Evolutionary conservation across 202 grass and related monocot species (phyloP).

Genomic region (Musa balbisiana): DNA sequence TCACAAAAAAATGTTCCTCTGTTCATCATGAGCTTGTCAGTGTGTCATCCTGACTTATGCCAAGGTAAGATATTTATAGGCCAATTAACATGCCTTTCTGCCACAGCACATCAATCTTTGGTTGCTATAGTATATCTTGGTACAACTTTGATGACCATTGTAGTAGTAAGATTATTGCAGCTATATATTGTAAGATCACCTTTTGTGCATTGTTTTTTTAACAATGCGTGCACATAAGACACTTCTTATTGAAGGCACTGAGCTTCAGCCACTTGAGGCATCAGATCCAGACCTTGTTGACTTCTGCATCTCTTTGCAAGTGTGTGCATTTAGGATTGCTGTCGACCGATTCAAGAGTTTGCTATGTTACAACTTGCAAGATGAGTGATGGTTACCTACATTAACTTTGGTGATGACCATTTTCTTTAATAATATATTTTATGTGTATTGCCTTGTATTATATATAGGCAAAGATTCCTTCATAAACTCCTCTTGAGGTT

Average conservation of each 20-base stretch:
- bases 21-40: too few species aligned
- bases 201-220: not conserved
- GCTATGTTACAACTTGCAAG: not conserved
- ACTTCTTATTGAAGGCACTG: not conserved
- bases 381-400: not conserved
- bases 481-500: not conserved
- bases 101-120: too few species aligned
- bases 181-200: not conserved
- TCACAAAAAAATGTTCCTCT: too few species aligned
- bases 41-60: too few species aligned
- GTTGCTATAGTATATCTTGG: too few species aligned
- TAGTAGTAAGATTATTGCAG: too few species aligned
- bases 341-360: not conserved
- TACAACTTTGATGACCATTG: too few species aligned
- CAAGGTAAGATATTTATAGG: too few species aligned
- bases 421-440: slow-evolving; percentile 19
- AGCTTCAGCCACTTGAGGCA: not conserved
- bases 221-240: not conserved
- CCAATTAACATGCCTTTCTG: too few species aligned
- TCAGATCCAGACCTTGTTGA: not conserved
- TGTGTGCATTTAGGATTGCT: not conserved
- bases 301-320: too few species aligned
- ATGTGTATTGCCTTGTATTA: too few species aligned
- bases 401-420: not conserved
- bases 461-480: not conserved